Evolutionary conservation across 2,329 filamentous ascomycete species (phyloP).

Genomic region (Monosporascus sp.): DNA sequence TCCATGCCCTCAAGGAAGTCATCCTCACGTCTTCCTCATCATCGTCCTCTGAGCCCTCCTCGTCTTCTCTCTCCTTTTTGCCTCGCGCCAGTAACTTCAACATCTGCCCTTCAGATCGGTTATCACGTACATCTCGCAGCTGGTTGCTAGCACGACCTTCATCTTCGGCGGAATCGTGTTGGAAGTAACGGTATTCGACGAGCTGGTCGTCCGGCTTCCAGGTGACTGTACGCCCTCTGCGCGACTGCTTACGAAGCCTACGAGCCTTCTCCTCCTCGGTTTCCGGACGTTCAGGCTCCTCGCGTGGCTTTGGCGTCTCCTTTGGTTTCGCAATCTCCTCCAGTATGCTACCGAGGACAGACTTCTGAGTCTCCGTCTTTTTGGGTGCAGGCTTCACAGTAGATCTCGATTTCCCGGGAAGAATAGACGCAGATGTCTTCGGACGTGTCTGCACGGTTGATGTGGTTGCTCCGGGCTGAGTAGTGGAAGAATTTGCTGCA

Average conservation of each 20-base stretch:
- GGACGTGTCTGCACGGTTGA: constrained; percentile 14
- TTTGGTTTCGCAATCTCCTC: constrained; percentile 48
- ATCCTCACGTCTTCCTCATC: constrained; percentile 52
- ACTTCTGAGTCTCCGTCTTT: constrained; percentile 28
- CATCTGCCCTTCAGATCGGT: constrained; percentile 68
- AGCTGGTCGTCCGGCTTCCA: constrained; percentile 67
- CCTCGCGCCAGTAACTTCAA: constrained; percentile 51
- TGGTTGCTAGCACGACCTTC: constrained; percentile 62
- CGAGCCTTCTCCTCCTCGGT: constrained; percentile 63
- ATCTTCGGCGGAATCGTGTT: constrained; percentile 68
- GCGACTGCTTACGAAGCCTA: constrained; percentile 66
- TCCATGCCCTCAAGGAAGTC: constrained; percentile 48
- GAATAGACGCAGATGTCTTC: constrained; percentile 25
- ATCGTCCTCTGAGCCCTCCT: constrained; percentile 37
- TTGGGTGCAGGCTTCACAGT: constrained; percentile 38
- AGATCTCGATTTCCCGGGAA: constrained; percentile 46
- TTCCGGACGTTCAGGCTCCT: constrained; percentile 48
- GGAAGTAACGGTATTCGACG: constrained; percentile 63
- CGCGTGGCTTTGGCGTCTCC: constrained; percentile 37
- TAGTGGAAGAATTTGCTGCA: constrained; percentile 3
- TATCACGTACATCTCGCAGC: constrained; percentile 67
- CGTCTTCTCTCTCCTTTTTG: constrained; percentile 55
- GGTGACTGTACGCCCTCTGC: constrained; percentile 63
- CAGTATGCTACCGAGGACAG: constrained; percentile 46
- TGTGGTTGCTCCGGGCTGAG: constrained; percentile 6